These are phyloP conservation scores for Fonsecaea pedrosoi DNA, from an alignment of 2,329 filamentous ascomycete genomes.

Conservation along the genomic window DNA sequence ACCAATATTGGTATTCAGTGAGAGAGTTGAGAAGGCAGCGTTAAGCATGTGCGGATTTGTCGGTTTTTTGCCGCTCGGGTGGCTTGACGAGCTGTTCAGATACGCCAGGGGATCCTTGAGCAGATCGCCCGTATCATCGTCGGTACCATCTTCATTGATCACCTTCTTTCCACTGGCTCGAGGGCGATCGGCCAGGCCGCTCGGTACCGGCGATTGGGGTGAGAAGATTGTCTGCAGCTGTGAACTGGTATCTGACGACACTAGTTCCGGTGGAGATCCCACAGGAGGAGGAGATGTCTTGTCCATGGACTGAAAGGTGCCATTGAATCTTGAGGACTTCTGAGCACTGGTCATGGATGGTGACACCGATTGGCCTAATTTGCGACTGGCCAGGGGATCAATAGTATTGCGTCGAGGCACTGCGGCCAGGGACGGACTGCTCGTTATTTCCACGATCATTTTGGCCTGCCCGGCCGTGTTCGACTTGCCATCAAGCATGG, in stretches of 20 bases:
- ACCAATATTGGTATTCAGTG: conserved; percentile 70
- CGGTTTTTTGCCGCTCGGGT: conserved; percentile 62
- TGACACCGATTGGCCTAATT: conserved; percentile 41
- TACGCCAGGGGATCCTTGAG: conserved; percentile 69
- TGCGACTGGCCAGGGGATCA: conserved; percentile 55
- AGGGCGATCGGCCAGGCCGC: conserved; percentile 56
- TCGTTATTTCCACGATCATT: conserved; percentile 61
- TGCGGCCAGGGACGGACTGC: conserved; percentile 48
- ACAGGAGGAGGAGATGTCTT: conserved; percentile 59
- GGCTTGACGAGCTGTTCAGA: conserved; percentile 70
- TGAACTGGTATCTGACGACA: conserved; percentile 57
- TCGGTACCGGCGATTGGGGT: conserved; percentile 65
- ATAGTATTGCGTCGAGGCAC: conserved; percentile 59
- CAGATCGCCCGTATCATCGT: conserved; percentile 68
- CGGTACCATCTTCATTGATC: conserved; percentile 66
- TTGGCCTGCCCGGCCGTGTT: conserved; percentile 67
- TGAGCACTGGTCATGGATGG: conserved; percentile 50
- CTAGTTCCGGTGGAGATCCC: conserved; percentile 56
- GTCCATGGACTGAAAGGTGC: conserved; percentile 66
- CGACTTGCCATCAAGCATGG: conserved; percentile 66
- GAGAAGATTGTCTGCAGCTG: conserved; percentile 65
- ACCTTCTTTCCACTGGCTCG: conserved; percentile 66
- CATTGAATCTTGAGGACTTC: conserved; percentile 66
- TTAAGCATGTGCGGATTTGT: conserved; percentile 76
- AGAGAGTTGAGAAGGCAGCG: conserved; percentile 71